Evolutionary conservation across 768 basidiomycete genomes (phyloP).

Genomic region (Hygrophorus pudorinus): DNA sequence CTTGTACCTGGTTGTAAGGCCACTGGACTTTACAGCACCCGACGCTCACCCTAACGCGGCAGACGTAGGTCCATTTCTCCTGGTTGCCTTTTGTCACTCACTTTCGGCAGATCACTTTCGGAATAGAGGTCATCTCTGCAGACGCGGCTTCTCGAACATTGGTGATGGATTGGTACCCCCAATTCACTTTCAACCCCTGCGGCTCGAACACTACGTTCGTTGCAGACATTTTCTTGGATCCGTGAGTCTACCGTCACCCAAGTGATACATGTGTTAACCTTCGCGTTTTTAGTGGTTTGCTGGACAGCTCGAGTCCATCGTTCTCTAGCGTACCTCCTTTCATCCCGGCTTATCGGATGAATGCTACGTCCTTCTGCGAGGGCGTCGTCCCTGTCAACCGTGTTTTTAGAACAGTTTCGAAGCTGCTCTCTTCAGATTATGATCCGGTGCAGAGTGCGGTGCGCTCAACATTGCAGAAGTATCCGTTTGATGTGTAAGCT

Average conservation of each 20-base stretch:
- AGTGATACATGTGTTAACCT: not conserved
- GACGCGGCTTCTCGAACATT: not conserved
- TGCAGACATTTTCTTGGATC: constrained; percentile 1
- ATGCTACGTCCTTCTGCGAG: not conserved
- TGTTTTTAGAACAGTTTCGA: constrained; percentile 1
- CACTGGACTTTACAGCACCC: too few relatives aligned
- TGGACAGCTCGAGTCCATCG: too few relatives aligned
- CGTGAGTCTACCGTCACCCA: not conserved
- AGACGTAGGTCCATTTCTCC: too few relatives aligned
- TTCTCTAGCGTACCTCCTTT: not conserved
- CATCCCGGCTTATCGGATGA: not conserved
- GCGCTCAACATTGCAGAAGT: not conserved
- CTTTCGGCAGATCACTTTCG: too few relatives aligned
- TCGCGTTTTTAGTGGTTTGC: too few relatives aligned
- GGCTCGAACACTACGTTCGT: not conserved
- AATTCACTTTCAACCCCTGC: too few relatives aligned
- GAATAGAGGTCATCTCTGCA: too few relatives aligned
- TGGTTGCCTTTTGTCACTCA: too few relatives aligned
- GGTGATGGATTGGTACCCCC: not conserved
- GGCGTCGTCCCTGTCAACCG: not conserved
- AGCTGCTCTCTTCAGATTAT: not conserved
- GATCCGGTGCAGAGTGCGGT: not conserved
- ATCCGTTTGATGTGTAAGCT: not conserved
- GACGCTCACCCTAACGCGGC: too few relatives aligned
- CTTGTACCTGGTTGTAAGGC: too few relatives aligned